A percentile compares a stretch with the other conserved stretches of the same genome.
Evolutionary conservation across 2,329 filamentous ascomycete genomes (phyloP).

Genomic region (Cladosporium sp.): DNA sequence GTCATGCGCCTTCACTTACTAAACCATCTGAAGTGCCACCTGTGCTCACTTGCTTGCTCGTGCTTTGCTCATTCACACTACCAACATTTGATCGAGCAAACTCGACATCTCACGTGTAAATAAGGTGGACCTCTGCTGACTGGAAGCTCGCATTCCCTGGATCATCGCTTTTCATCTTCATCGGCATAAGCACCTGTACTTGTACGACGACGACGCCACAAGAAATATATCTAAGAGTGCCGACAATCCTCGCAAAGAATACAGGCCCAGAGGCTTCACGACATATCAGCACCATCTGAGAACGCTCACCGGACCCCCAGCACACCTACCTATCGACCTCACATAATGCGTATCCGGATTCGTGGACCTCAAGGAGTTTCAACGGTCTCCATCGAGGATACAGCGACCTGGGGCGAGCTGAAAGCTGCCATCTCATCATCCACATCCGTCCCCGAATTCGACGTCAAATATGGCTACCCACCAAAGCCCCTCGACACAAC

Average conservation of each 20-base stretch:
- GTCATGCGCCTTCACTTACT: slow-evolving; percentile 15
- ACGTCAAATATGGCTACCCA: slow-evolving; percentile 84
- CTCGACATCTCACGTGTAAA: not conserved
- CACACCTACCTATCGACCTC: not conserved
- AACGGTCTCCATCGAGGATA: slow-evolving; percentile 67
- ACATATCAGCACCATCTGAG: not conserved
- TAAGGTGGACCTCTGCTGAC: not conserved
- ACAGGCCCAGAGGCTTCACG: not conserved
- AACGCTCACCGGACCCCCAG: not conserved
- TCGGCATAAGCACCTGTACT: not conserved
- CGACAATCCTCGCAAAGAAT: too few relatives aligned
- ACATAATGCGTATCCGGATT: slow-evolving; percentile 70
- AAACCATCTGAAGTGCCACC: not conserved
- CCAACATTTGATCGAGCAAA: not conserved
- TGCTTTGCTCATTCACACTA: not conserved
- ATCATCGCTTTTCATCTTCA: not conserved
- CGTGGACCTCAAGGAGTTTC: slow-evolving; percentile 73
- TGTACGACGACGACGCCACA: not conserved
- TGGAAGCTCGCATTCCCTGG: not conserved
- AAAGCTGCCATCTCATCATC: slow-evolving; percentile 62
- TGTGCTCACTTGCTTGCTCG: slow-evolving; percentile 3
- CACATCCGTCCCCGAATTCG: slow-evolving; percentile 67
- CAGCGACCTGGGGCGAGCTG: slow-evolving; percentile 66
- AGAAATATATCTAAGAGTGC: not conserved
- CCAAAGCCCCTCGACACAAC: slow-evolving; percentile 68